Base-by-base conservation (phyloP, 768 basidiomycete genomes). In the Lentinula sp. region DNA sequence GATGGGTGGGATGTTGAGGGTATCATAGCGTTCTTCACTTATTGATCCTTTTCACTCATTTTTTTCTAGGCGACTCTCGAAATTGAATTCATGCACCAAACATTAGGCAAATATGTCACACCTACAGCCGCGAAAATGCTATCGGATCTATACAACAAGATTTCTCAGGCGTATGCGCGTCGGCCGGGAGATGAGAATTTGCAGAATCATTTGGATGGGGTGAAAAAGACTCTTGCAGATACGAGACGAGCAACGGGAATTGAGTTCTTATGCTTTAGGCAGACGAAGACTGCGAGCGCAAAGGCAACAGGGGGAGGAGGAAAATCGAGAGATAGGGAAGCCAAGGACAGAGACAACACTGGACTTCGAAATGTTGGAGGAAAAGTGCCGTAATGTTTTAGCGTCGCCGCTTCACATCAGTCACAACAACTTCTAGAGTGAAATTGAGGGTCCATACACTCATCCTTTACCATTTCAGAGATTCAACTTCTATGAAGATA, bases 61-160 rank as follows among this genome's bases (percentile, higher is more conserved):
- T 15, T 28, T 41, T 20, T n/a, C 10, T 71, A 98, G 95, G 97
- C 97, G 13, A 98, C 97, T 4, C 86, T 99, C 32, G 96, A 98
- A 73, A 97, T 98, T 66, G 97, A 98, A 76, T 98, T 98, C 77
- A 87, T 98, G 80, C 96, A 99, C 73, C 97, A 98, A 76, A 94
- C 92, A 6, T 78, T 99, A 45, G 85, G 88, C 35, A 87, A 91
- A 66, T 95, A 96, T 70, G 90, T 98, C 58, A 90, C 91, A 15
- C 79, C 87, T 1, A 69, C 80, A 6, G 93, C 96, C 13, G 90
- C 90, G 39, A 86, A 87, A 69, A 92, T 87, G 53, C 83, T 99
- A 32, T 90, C 93, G 35, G 91, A 96, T 61, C 80, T 98, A 57
- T 99, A 98, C 76, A 91, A 88, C 70, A 92, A 88, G 67, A 98